Base-by-base conservation (phyloP, 2,329 filamentous ascomycete genomes). In the Colletotrichum sp. region DNA sequence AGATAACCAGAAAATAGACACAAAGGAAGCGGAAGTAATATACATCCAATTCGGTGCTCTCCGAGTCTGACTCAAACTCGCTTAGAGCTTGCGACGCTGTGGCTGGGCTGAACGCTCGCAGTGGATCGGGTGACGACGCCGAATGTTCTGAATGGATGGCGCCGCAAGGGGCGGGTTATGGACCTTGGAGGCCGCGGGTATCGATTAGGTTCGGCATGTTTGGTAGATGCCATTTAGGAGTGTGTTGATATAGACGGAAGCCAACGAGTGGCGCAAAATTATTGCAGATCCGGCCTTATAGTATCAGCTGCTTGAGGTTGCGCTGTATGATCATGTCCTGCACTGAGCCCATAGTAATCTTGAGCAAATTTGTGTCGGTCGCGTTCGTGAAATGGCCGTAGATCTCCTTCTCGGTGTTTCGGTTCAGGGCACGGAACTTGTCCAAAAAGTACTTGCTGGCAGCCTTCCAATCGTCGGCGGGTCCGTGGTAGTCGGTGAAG, bases 301-400 rank as follows among this genome's bases (percentile, higher is more conserved):
- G 87, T 82, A 96, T 95, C 81, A 96, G 88, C 85, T 94, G 93
- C 86, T 95, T 95, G 72, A 96, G 89, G 83, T 96, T 96, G 83
- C 94, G 94, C 85, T 96, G 94, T 81, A 96, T 95, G 81, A 96
- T 95, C 93, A 95, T 96, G 84, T 96, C 95, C 85, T 96, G 94
- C 71, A 96, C 95, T 13, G 94, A 95, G 78, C 91, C 90, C 95
- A 96, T 96, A 52, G 95, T 96, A 78, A 95, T 95, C 87, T 96
- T 96, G 79, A 96, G 89, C 78, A 96, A 86, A 82, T 95, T 95
- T 39, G 95, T 92, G 79, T 92, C 90, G 67, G 90, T 92, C 10
- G 90, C 90, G 78, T 92, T 92, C 63, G 90, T 92, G 71, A 92
- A 91, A 82, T 92, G 90, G 62, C 90, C 90, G 80, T 92, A 92